phyloP scores from a whole-genome alignment of 495 filamentous ascomycete species.

The Parmelia sp. region DNA sequence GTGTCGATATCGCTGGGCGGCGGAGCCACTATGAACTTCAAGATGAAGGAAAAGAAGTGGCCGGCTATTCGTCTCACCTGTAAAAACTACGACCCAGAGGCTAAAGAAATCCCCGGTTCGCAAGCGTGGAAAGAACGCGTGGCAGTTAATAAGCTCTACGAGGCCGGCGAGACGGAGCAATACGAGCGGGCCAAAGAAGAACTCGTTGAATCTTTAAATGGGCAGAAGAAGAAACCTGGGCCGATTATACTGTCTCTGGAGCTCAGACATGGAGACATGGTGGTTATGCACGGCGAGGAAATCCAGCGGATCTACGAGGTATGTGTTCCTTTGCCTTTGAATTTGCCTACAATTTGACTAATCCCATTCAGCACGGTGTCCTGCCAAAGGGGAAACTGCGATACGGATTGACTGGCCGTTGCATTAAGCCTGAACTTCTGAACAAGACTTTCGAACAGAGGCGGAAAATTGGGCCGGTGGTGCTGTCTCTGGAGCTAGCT shows the following conservation, averaged over 20 bases:
- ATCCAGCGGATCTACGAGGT: not conserved
- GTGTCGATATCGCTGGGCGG: not conserved
- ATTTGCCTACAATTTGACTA: too few relatives aligned
- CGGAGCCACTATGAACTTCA: not conserved
- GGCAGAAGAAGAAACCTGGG: not conserved
- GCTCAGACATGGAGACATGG: not conserved
- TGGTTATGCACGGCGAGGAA: not conserved
- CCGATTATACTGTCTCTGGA: not conserved
- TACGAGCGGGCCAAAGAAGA: not conserved
- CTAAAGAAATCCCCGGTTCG: not conserved
- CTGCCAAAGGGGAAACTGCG: not conserved
- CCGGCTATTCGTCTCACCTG: not conserved
- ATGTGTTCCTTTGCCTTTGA: not conserved
- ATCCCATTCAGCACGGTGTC: not conserved
- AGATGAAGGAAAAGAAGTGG: not conserved
- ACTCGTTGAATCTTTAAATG: not conserved
- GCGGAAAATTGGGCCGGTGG: too few relatives aligned
- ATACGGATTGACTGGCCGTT: not conserved
- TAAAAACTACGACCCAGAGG: not conserved
- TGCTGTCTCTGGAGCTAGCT: too few relatives aligned
- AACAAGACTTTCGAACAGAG: too few relatives aligned
- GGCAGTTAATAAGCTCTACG: not conserved
- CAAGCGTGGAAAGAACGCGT: not conserved
- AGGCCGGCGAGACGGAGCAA: not conserved
- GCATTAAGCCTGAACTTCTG: constrained; percentile 6